Evolutionary conservation across 768 basidiomycete species (phyloP).

Genomic region (Rhodosporidiobolus sp.): DNA sequence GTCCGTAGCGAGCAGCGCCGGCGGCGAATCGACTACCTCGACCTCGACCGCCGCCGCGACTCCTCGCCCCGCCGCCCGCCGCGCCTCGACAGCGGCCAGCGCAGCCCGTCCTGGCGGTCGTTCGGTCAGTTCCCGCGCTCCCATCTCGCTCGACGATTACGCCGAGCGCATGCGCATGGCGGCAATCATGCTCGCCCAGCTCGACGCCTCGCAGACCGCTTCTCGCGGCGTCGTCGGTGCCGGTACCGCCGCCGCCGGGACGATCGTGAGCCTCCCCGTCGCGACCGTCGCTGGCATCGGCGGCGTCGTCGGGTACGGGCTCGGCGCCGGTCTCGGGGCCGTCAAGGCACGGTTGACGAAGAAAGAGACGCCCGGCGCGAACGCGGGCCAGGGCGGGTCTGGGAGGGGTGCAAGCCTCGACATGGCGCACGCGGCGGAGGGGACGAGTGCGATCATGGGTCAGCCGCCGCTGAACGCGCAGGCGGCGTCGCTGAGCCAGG

Average conservation of each 20-base stretch:
- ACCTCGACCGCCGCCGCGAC: background rate
- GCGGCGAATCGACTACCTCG: background rate
- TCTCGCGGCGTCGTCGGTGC: conserved; percentile 43
- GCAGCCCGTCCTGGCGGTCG: conserved; percentile 14
- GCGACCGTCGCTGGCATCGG: conserved; percentile 40
- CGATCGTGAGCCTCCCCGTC: conserved; percentile 42
- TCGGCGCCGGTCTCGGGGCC: conserved; percentile 44
- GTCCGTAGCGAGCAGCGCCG: background rate
- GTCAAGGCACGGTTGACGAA: conserved; percentile 55
- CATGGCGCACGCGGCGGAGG: conserved; percentile 33
- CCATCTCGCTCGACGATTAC: conserved; percentile 88
- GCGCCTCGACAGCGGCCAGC: background rate
- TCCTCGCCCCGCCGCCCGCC: background rate
- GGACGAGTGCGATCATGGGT: conserved; percentile 36
- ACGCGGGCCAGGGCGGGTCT: conserved; percentile 31
- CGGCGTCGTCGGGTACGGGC: conserved; percentile 36
- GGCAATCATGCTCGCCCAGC: conserved; percentile 95
- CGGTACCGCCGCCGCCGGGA: conserved; percentile 41
- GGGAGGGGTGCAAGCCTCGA: conserved; percentile 35
- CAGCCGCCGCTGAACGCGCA: conserved; percentile 31
- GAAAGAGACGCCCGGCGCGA: conserved; percentile 12
- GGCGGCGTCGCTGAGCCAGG: conserved; percentile 18
- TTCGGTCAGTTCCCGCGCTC: conserved; percentile 42
- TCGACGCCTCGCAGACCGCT: conserved; percentile 62
- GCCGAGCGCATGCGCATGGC: conserved; percentile 98